Percentiles rank a stretch among this genome's conserved stretches.
Conservation (phyloP, 2,329 filamentous ascomycete species). For the Ophiostoma angusticollis region DNA sequence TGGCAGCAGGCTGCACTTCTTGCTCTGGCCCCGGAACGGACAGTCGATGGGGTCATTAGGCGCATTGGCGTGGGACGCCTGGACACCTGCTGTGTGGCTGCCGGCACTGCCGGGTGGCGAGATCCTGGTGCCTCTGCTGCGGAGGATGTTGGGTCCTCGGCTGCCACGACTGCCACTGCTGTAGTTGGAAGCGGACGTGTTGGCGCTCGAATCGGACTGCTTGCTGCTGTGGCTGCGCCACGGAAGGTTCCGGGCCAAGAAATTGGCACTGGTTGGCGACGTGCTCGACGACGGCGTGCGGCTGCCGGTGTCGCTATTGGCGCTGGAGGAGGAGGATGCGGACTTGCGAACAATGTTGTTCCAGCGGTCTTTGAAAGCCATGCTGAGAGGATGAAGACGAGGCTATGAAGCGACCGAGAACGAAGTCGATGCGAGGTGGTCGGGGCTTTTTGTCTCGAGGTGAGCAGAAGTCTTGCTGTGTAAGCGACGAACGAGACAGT, state of each 20-base stretch:
- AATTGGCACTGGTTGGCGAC: neutral
- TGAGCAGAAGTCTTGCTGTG: too few relatives aligned
- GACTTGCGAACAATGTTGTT: conserved; percentile 12
- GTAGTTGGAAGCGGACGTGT: neutral
- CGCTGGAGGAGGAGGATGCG: conserved; percentile 1
- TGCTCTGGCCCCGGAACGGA: conserved; percentile 1
- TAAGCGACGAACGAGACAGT: too few relatives aligned
- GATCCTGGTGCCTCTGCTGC: too few relatives aligned
- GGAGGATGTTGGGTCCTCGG: too few relatives aligned
- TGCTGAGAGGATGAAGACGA: conserved; percentile 1
- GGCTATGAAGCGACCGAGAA: neutral
- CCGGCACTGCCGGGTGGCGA: too few relatives aligned
- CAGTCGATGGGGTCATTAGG: conserved; percentile 4
- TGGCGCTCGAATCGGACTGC: neutral
- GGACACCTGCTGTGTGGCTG: too few relatives aligned
- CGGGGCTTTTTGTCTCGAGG: neutral
- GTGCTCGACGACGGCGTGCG: neutral
- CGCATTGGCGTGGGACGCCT: too few relatives aligned
- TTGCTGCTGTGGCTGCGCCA: conserved; percentile 10
- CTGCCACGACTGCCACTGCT: neutral
- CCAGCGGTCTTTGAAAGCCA: conserved; percentile 14
- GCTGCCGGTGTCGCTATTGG: conserved; percentile 6
- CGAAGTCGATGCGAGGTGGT: neutral
- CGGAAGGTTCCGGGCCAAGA: conserved; percentile 7
- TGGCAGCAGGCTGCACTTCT: conserved; percentile 2